A percentile compares a stretch with the other conserved stretches of the same genome.
These are phyloP conservation scores for Scortechinia acanthostroma DNA, from an alignment of 2,329 filamentous ascomycete species.

Conservation along the genomic window DNA sequence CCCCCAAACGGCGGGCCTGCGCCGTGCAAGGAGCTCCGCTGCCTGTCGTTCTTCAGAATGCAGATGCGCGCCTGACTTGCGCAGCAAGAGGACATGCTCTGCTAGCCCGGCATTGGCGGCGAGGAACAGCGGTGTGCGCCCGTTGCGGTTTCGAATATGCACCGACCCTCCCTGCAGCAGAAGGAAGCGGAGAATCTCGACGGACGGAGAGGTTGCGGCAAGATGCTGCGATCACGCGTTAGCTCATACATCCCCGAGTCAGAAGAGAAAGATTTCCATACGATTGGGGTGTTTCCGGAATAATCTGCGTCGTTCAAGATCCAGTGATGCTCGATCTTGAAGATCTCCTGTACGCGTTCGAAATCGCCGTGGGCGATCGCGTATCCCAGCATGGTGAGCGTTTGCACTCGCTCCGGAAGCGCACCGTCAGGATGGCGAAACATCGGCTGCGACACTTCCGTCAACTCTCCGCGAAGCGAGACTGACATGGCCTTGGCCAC, in stretches of 20 bases:
- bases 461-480: constrained; percentile 55
- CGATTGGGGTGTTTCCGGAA: constrained; percentile 18
- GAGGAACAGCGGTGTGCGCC: constrained; percentile 49
- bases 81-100: constrained; percentile 43
- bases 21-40: constrained; percentile 36
- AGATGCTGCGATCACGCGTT: constrained; percentile 32
- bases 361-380: constrained; percentile 53
- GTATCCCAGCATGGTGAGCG: constrained; percentile 53
- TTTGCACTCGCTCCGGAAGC: constrained; percentile 55
- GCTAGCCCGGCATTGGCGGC: constrained; percentile 45
- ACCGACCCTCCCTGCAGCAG: constrained; percentile 48
- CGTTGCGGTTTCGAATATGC: constrained; percentile 47
- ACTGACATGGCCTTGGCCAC: constrained; percentile 57
- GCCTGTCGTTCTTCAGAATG: constrained; percentile 45
- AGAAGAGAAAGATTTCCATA: not conserved
- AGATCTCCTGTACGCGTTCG: constrained; percentile 19
- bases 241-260: not conserved
- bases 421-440: constrained; percentile 53
- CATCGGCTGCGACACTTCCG: constrained; percentile 45
- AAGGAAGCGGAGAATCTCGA: constrained; percentile 45
- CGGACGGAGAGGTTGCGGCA: constrained; percentile 43
- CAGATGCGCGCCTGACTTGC: constrained; percentile 48
- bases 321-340: constrained; percentile 13
- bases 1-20: constrained; percentile 28
- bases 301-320: constrained; percentile 23